Conservation (phyloP, 2,329 filamentous ascomycete genomes). For the Pseudopithomyces maydicus region DNA sequence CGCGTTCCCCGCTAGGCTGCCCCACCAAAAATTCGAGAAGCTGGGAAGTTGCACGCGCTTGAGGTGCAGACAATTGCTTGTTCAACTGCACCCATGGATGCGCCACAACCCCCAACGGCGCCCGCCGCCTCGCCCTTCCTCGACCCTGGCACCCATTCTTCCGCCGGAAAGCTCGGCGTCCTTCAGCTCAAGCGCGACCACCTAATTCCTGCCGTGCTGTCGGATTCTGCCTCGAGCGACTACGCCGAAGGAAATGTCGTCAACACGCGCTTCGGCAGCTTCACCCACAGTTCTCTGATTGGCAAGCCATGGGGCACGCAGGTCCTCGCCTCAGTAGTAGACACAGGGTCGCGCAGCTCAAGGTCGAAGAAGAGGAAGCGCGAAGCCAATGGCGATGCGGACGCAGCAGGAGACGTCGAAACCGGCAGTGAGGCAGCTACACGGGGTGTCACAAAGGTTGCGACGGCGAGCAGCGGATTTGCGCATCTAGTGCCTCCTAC, state of each 20-base stretch:
- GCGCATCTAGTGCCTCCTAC: constrained; percentile 79
- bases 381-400: constrained; percentile 42
- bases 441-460: constrained; percentile 34
- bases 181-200: constrained; percentile 88
- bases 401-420: constrained; percentile 13
- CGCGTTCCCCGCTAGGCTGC: constrained; percentile 27
- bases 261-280: constrained; percentile 92
- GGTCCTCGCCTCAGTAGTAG: constrained; percentile 84
- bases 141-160: constrained; percentile 67
- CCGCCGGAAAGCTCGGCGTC: constrained; percentile 73
- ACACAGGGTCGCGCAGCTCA: constrained; percentile 86
- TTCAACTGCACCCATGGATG: constrained; percentile 3
- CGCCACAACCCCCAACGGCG: constrained; percentile 23
- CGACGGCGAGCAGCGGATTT: constrained; percentile 69
- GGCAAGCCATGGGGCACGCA: constrained; percentile 89
- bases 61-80: constrained; percentile 25
- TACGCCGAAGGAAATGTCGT: constrained; percentile 59
- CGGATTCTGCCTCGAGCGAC: constrained; percentile 44
- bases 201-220: constrained; percentile 72
- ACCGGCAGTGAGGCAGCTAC: constrained; percentile 39
- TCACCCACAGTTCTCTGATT: constrained; percentile 60
- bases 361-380: constrained; percentile 59
- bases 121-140: constrained; percentile 73
- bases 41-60: not conserved
- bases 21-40: constrained; percentile 20